These are phyloP conservation scores for Trichophyton benhamiae DNA, from an alignment of 2,329 filamentous ascomycete species.

Conservation along the genomic window DNA sequence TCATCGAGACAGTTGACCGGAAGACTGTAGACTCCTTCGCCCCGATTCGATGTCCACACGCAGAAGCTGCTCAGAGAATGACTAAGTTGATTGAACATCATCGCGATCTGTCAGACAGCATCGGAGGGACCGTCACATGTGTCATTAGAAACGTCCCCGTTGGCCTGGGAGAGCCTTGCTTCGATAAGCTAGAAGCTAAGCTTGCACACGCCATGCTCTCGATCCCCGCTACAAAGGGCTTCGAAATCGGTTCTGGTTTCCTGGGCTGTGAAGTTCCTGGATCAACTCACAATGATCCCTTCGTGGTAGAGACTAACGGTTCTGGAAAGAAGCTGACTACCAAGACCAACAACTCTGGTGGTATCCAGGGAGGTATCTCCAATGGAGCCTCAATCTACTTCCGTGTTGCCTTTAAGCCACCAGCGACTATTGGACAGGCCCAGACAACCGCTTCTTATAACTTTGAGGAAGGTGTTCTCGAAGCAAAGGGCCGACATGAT, in stretches of 20 bases:
- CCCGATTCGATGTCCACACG: conserved; percentile 77
- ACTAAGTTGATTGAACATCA: conserved; percentile 64
- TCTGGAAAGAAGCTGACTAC: conserved; percentile 55
- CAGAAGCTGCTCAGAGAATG: conserved; percentile 56
- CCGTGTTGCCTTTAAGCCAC: conserved; percentile 85
- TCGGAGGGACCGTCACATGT: conserved; percentile 88
- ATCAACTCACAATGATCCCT: conserved; percentile 84
- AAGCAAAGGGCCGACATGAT: conserved; percentile 88
- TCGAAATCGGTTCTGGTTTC: conserved; percentile 91
- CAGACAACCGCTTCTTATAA: conserved; percentile 75
- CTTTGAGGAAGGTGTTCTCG: conserved; percentile 61
- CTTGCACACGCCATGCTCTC: conserved; percentile 89
- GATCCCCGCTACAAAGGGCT: conserved; percentile 90
- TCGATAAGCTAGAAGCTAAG: conserved; percentile 87
- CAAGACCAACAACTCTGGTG: conserved; percentile 88
- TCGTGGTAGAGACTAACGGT: conserved; percentile 38
- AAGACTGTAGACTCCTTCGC: conserved; percentile 62
- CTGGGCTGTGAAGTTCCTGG: conserved; percentile 74
- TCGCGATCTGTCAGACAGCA: conserved; percentile 70
- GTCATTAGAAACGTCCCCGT: conserved; percentile 76
- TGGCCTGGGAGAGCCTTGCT: conserved; percentile 84
- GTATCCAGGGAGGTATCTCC: conserved; percentile 88
- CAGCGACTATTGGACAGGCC: conserved; percentile 81
- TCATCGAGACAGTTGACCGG: conserved; percentile 62
- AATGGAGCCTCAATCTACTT: conserved; percentile 94